phyloP scores from a whole-genome alignment of 2,329 filamentous ascomycete genomes.

The Botrytis cinerea region DNA sequence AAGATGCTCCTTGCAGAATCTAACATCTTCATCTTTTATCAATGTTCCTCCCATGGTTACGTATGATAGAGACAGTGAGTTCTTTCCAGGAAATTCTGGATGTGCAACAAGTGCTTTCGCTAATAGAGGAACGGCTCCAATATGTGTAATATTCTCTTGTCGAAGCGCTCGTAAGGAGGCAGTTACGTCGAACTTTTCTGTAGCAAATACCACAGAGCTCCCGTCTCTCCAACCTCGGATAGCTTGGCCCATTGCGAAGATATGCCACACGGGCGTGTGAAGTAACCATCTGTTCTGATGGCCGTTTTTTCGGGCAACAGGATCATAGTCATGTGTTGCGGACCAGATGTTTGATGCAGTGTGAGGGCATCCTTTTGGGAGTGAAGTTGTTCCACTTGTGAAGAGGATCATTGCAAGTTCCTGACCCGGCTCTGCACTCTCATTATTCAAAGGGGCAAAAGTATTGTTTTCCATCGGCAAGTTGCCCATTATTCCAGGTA shows the following conservation, averaged over 20 bases:
- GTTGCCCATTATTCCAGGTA: neutral
- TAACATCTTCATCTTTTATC: conserved; percentile 24
- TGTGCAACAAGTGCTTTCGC: neutral
- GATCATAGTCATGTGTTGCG: neutral
- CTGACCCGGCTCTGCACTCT: neutral
- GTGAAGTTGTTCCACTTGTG: neutral
- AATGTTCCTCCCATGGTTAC: conserved; percentile 23
- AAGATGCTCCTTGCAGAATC: conserved; percentile 20
- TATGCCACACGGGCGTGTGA: conserved; percentile 25
- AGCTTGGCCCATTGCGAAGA: conserved; percentile 22
- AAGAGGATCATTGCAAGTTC: neutral
- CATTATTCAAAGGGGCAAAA: neutral
- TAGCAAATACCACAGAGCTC: conserved; percentile 61
- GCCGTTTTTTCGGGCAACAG: neutral
- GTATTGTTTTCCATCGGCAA: neutral
- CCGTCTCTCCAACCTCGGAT: conserved; percentile 24
- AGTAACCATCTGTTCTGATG: conserved; percentile 17
- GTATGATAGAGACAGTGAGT: conserved; percentile 12
- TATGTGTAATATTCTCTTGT: neutral
- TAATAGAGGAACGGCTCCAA: neutral
- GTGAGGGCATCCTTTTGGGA: neutral
- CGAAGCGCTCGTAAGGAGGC: neutral
- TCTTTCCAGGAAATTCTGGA: neutral
- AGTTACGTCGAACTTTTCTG: conserved; percentile 63
- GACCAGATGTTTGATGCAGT: neutral